Base-by-base conservation (phyloP, 1,284 basidiomycete species). In the Irpex lacteus region DNA sequence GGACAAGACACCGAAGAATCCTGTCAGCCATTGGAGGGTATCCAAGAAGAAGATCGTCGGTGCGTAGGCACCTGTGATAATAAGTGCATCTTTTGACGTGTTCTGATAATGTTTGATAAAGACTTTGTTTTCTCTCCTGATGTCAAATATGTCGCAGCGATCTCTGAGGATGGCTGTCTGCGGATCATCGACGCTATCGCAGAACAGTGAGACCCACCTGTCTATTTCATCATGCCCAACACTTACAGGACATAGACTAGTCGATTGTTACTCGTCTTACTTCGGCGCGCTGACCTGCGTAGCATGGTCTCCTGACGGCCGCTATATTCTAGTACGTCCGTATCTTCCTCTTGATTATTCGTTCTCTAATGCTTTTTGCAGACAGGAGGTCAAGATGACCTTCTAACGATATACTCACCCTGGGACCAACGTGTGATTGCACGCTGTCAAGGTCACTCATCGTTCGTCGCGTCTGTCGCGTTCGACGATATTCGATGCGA, bases 361-460 rank as follows among this genome's bases (percentile, higher is more conserved):
- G 8, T 40, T 19, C 11, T 26, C 34, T 54, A 11, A 57, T 36
- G 3, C 59, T 55, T 55, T 40, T 56, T 53, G 15, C 8, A 89
- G 87, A 88, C 89, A 0, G 92, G 91, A n/a, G 91, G 92, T 0
- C 89, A 98, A 81, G 97, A 99, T 73, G 97, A 99, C 72, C 83
- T 99, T 9, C 82, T 98, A 58, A 97, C 96, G 0, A 92, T 98
- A 66, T 94, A 94, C 73, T 95, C 95, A 0, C 93, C 94, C 0
- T 91, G 90, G 83, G 96, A 98, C 73, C 90, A 93, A 71, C 86
- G 95, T 7, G 88, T 98, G 11, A 88, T 99, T n/a, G 97, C 97
- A 2, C 85, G 96, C 59, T 98, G 96, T 78, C 96, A 98, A 76
- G 98, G 97, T 0, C 97, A 99, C 74, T 92, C 94, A 0, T 96